phyloP scores from a whole-genome alignment of 2,329 filamentous ascomycete genomes.

The Leptographium flavum region DNA sequence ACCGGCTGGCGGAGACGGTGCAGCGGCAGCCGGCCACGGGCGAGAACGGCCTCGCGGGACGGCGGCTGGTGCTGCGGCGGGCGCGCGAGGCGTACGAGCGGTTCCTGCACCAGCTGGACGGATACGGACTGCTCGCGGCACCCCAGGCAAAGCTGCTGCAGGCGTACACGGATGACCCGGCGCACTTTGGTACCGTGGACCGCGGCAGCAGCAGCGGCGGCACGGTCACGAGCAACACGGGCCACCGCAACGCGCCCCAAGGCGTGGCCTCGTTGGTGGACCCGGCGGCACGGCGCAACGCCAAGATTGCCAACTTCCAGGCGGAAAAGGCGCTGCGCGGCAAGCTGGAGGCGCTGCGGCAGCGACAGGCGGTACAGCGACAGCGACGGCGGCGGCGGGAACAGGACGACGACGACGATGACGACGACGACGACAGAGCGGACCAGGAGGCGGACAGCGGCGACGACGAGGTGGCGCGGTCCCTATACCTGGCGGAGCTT shows the following conservation, averaged over 20 bases:
- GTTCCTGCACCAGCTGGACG: slow-evolving; percentile 64
- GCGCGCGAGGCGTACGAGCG: slow-evolving; percentile 61
- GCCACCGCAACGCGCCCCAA: no score
- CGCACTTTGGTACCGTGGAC: slow-evolving; percentile 58
- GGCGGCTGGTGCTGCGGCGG: slow-evolving; percentile 45
- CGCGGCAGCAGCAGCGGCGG: slow-evolving; percentile 15
- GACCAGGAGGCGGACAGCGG: background rate
- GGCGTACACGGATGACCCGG: slow-evolving; percentile 56
- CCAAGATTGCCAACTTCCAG: slow-evolving; percentile 75
- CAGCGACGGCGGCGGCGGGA: slow-evolving; percentile 3
- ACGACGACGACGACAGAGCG: background rate
- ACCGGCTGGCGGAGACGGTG: slow-evolving; percentile 65
- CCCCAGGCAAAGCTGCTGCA: slow-evolving; percentile 56
- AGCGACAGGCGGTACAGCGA: slow-evolving; percentile 19
- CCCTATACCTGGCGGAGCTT: slow-evolving; percentile 64
- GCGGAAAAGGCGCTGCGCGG: slow-evolving; percentile 75
- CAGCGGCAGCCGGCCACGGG: slow-evolving; percentile 43
- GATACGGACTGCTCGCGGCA: slow-evolving; percentile 57
- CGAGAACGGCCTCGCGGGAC: slow-evolving; percentile 26
- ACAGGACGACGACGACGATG: slow-evolving; percentile 8
- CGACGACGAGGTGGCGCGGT: slow-evolving; percentile 74
- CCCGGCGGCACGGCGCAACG: slow-evolving; percentile 56
- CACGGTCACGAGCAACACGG: background rate
- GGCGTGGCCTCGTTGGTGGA: slow-evolving; percentile 20
- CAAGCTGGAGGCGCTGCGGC: slow-evolving; percentile 50